phyloP scores from a whole-genome alignment of 2,329 filamentous ascomycete species.

The Tolypocladium album region DNA sequence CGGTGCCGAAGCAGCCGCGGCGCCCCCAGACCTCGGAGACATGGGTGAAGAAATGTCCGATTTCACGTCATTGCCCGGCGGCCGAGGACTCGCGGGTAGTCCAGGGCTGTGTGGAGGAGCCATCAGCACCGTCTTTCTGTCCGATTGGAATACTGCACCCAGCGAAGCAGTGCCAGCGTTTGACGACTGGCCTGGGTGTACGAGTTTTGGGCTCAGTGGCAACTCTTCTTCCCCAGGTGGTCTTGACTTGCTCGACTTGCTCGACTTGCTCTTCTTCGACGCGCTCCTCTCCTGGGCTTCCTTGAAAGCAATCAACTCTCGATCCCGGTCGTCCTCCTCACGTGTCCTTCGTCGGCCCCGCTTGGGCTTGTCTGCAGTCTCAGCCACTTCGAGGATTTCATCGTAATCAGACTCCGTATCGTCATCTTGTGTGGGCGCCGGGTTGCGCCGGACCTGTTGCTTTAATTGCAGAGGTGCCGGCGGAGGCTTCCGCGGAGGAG shows the following conservation, averaged over 20 bases:
- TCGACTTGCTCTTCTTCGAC: slow-evolving; percentile 59
- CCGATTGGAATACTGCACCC: slow-evolving; percentile 37
- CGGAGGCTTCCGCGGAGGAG: slow-evolving; percentile 67
- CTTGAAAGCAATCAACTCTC: slow-evolving; percentile 56
- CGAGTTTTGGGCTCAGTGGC: slow-evolving; percentile 26
- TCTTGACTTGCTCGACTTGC: slow-evolving; percentile 14
- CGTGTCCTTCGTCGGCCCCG: slow-evolving; percentile 75
- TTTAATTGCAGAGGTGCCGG: slow-evolving; percentile 71
- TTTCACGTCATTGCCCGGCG: slow-evolving; percentile 36
- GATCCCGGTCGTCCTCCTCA: slow-evolving; percentile 74
- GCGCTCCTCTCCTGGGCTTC: slow-evolving; percentile 61
- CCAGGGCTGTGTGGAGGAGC: slow-evolving; percentile 46
- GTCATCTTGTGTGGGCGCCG: slow-evolving; percentile 37
- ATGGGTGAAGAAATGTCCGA: slow-evolving; percentile 48
- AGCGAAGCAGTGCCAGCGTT: slow-evolving; percentile 37
- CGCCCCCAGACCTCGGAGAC: slow-evolving; percentile 43
- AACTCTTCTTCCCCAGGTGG: slow-evolving; percentile 16
- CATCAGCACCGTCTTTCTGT: slow-evolving; percentile 20
- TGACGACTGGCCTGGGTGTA: slow-evolving; percentile 20
- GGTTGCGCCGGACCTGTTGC: slow-evolving; percentile 12
- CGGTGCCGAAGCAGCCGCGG: slow-evolving; percentile 32
- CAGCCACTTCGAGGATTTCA: slow-evolving; percentile 60
- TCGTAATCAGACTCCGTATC: slow-evolving; percentile 76
- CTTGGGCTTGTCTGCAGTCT: slow-evolving; percentile 45
- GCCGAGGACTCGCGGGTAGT: slow-evolving; percentile 49